Evolutionary conservation across 2,329 filamentous ascomycete species (phyloP), one percentile per base, ranked within the genome.

Genomic region (Cryphonectria nitschkei): DNA sequence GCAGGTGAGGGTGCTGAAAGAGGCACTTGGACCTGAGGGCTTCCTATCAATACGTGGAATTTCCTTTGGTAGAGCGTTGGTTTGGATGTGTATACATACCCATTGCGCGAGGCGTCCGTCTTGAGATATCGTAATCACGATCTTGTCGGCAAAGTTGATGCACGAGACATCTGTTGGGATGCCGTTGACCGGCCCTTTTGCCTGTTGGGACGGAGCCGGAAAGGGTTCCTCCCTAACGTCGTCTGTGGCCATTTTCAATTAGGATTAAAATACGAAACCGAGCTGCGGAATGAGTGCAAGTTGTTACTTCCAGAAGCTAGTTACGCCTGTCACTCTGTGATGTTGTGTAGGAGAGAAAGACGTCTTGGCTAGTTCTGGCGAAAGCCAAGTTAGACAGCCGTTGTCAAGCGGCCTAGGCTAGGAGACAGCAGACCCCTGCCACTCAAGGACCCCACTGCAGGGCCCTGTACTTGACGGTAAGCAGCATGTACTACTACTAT

Each of bases 91-190:
- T 26, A 79, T 8, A 37, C 83, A 68, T 84, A 98, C 94, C 96
- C 96, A 99, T 85, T 98, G 96, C 29, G 93, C 92, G 63, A 98
- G 83, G 71, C 91, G 88, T 8, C 95, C 95, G 73, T 91, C 88
- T 82, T 98, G 96, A 0, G 93, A 93, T 72, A 98, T 87, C 0
- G 94, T 98, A 73, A 99, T 84, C 76, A 99, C 83, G 76, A 99
- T 94, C 81, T 94, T 97, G 86, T 98, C 96, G 11, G 90, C 87
- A 81, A 98, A 98, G 76, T 86, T 89, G 68, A 94, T 84, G 14
- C 87, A 86, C 54, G 89, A 90, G 46, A 93, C 90, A 74, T 94
- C 89, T 1, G 96, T 98, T 50, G 86, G 80, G 32, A 91, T 80
- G 41, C 89, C 90, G 73, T 91, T 89, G 73, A 98, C 88, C 3